These are phyloP conservation scores for Apophysomyces sp. DNA, from an alignment of 371 early-diverging fungal genomes.

Conservation along the genomic window DNA sequence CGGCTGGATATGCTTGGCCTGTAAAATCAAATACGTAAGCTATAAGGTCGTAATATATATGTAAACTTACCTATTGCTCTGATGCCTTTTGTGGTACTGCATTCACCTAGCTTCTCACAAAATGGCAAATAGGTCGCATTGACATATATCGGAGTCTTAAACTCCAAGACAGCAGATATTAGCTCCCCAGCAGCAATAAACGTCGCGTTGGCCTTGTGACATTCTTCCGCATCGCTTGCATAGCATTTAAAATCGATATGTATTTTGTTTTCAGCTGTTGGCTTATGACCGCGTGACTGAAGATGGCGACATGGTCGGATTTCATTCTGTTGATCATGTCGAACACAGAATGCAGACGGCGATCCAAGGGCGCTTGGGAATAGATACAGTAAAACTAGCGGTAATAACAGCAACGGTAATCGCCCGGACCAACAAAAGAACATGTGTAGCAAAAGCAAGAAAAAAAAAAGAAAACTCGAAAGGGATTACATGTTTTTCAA, in stretches of 20 bases:
- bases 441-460: not conserved
- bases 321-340: not conserved
- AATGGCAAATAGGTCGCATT: constrained; percentile 55
- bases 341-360: not conserved
- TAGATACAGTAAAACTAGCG: not conserved
- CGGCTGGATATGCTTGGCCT: constrained; percentile 45
- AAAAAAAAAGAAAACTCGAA: not conserved
- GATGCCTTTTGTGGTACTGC: constrained; percentile 17
- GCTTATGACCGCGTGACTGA: not conserved
- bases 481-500: constrained; percentile 7
- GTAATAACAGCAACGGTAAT: not conserved
- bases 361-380: not conserved
- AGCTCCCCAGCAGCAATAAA: constrained; percentile 32
- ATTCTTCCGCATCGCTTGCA: constrained; percentile 5
- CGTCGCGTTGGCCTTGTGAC: constrained; percentile 26
- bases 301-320: not conserved
- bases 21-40: not conserved
- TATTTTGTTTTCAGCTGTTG: not conserved
- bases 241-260: constrained; percentile 9
- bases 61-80: constrained; percentile 37
- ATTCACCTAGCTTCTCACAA: constrained; percentile 39
- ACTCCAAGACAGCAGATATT: constrained; percentile 32
- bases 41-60: not conserved
- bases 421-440: not conserved
- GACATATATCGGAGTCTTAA: constrained; percentile 49